Percentiles rank a stretch among this genome's conserved stretches.
These are phyloP conservation scores for Candida piceae DNA, from an alignment of 805 yeast genomes.

Conservation along the genomic window DNA sequence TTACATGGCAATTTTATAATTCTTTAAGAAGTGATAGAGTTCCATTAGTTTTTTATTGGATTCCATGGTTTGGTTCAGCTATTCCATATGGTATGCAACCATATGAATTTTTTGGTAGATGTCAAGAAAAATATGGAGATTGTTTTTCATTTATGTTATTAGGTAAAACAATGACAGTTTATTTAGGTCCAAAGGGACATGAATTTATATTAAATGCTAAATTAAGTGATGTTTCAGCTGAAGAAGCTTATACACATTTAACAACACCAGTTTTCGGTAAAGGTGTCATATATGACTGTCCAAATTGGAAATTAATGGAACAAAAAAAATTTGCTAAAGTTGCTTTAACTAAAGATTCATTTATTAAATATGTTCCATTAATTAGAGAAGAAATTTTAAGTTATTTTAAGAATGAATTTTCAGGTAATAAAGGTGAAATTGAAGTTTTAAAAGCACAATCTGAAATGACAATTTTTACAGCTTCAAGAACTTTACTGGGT, in stretches of 20 bases:
- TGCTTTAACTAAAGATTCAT: conserved; percentile 81
- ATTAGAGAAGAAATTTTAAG: conserved; percentile 71
- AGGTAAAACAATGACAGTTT: conserved; percentile 93
- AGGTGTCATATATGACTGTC: conserved; percentile 96
- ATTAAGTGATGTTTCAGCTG: conserved; percentile 86
- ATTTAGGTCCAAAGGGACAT: conserved; percentile 95
- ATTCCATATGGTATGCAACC: conserved; percentile 89
- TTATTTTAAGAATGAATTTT: conserved; percentile 54
- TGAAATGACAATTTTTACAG: conserved; percentile 93
- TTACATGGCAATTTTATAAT: conserved; percentile 62
- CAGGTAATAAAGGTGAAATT: conserved; percentile 42
- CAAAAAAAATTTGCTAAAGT: conserved; percentile 95
- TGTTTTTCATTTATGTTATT: conserved; percentile 84
- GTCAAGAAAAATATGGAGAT: conserved; percentile 84
- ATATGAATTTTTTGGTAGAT: conserved; percentile 76
- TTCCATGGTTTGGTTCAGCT: conserved; percentile 96
- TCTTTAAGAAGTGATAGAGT: conserved; percentile 77
- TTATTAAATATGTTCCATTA: conserved; percentile 80
- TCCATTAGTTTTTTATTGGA: conserved; percentile 86
- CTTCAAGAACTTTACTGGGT: conserved; percentile 87
- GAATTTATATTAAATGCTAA: conserved; percentile 93
- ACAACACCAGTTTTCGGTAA: conserved; percentile 99
- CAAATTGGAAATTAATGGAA: conserved; percentile 92
- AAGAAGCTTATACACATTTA: conserved; percentile 90
- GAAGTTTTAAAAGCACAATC: conserved; percentile 84